phyloP scores from a whole-genome alignment of 768 basidiomycete genomes.

The Tulasnella sp. region DNA sequence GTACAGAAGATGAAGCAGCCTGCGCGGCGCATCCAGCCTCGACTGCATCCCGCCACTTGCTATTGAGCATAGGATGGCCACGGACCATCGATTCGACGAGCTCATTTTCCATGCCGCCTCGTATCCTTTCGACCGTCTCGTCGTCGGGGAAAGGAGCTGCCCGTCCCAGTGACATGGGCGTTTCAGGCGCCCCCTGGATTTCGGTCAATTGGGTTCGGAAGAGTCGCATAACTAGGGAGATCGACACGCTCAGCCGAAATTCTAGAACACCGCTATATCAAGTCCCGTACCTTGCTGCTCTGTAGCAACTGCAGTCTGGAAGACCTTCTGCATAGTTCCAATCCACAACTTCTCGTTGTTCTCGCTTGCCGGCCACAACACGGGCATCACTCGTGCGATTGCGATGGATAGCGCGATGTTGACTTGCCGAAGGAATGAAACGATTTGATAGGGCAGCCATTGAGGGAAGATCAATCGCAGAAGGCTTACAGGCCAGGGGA shows the following conservation, averaged over 20 bases:
- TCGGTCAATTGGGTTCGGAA: constrained; percentile 60
- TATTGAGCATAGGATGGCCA: constrained; percentile 45
- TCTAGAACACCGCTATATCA: not conserved
- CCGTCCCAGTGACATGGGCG: constrained; percentile 15
- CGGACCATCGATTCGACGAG: constrained; percentile 66
- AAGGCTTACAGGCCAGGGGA: constrained; percentile 40
- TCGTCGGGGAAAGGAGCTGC: constrained; percentile 44
- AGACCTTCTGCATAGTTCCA: constrained; percentile 41
- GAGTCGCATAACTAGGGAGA: constrained; percentile 53
- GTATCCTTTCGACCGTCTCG: constrained; percentile 49
- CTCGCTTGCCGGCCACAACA: constrained; percentile 53
- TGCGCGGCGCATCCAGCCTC: not conserved
- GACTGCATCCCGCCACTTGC: constrained; percentile 25
- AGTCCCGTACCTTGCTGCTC: constrained; percentile 58
- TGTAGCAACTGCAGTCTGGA: constrained; percentile 49
- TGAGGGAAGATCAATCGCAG: constrained; percentile 58
- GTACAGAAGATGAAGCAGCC: too few relatives aligned
- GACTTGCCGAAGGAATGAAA: constrained; percentile 73
- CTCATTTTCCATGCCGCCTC: constrained; percentile 65
- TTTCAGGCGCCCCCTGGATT: constrained; percentile 44
- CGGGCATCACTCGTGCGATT: constrained; percentile 69
- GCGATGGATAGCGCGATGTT: constrained; percentile 77
- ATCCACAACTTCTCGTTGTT: constrained; percentile 15
- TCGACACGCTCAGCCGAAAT: constrained; percentile 11
- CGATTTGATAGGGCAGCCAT: constrained; percentile 74